Conservation (phyloP, 1,284 basidiomycete genomes). For the Peniophora sp. region DNA sequence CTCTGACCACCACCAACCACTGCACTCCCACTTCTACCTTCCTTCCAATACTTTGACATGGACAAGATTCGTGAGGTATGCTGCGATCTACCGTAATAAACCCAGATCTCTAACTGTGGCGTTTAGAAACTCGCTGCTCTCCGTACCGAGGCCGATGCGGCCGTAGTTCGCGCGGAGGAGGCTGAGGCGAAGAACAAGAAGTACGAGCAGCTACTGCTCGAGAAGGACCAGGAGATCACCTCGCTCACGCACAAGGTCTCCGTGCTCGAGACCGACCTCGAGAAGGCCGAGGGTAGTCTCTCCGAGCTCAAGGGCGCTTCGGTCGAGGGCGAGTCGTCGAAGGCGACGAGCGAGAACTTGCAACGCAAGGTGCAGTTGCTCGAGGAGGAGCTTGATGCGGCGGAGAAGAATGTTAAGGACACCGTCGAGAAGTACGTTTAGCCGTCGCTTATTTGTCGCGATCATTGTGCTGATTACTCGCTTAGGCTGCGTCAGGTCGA, state of each 20-base stretch:
- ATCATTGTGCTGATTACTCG: slow-evolving; percentile 3
- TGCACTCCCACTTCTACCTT: slow-evolving; percentile 1
- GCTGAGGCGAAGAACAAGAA: slow-evolving; percentile 87
- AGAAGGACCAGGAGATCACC: slow-evolving; percentile 83
- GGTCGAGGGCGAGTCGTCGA: slow-evolving; percentile 70
- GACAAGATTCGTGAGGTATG: slow-evolving; percentile 72
- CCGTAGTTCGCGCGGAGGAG: slow-evolving; percentile 71
- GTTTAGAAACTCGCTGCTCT: slow-evolving; percentile 62
- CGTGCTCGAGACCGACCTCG: slow-evolving; percentile 67
- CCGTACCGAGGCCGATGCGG: slow-evolving; percentile 82
- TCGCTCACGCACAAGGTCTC: slow-evolving; percentile 78
- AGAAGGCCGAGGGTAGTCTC: slow-evolving; percentile 73
- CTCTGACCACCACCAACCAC: slow-evolving; percentile 11
- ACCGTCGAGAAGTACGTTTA: slow-evolving; percentile 88
- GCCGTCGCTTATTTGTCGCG: slow-evolving; percentile 3
- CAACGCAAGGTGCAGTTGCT: slow-evolving; percentile 84
- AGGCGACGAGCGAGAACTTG: slow-evolving; percentile 72
- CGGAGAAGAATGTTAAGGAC: slow-evolving; percentile 97
- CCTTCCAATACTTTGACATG: slow-evolving; percentile 32
- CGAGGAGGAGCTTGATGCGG: slow-evolving; percentile 92
- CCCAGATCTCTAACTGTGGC: not conserved
- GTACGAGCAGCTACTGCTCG: slow-evolving; percentile 72
- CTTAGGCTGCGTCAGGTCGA: slow-evolving; percentile 91
- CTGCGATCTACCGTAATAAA: not conserved
- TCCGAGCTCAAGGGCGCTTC: slow-evolving; percentile 62